Evolutionary conservation across 2,329 filamentous ascomycete genomes (phyloP), one percentile per base, ranked within the genome.

Genomic region (Xylariaceae sp.): DNA sequence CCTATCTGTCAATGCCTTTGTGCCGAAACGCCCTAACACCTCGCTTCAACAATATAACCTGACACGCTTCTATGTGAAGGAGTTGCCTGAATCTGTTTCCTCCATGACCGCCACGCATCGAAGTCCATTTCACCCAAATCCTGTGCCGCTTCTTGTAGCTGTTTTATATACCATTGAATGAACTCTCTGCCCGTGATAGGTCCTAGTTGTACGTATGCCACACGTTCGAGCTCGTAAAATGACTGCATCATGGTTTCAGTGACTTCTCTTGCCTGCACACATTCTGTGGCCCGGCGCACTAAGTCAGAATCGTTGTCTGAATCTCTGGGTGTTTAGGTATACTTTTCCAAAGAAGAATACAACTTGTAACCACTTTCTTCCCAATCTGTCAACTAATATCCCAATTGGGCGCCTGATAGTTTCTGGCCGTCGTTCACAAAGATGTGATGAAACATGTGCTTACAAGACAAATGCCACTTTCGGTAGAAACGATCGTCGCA

Each of bases 51-150:
- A 17, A 17, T 17, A 17, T 17, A 17, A 17, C 17, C 17, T 17
- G 17, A 17, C 17, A 17, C 17, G 17, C 17, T 17, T 17, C 17
- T 17, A 17, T 17, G 17, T 17, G 17, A 17, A 17, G 17, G 17
- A 17, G 17, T 17, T 17, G 17, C 17, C 17, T 17, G 17, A 17
- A 17, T 17, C 17, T 17, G 17, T 17, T 17, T 17, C 17, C 35
- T 39, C 35, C 35, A 10, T 39, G 6, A 6, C 35, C 10, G 10
- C 35, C 11, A 15, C 58, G 44, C 45, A 54, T 52, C 17, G 30
- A 59, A 61, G 39, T 56, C 55, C 53, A 63, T 53, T 55, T 51
- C 56, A 3, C 44, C 44, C 3, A 17, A 6, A 6, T 47, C 44
- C 5, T 47, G 45, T 42, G 17, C 47, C 18, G n/a, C 18, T 15